phyloP scores from a whole-genome alignment of 2,329 filamentous ascomycete species.

The Pseudopithomyces maydicus region DNA sequence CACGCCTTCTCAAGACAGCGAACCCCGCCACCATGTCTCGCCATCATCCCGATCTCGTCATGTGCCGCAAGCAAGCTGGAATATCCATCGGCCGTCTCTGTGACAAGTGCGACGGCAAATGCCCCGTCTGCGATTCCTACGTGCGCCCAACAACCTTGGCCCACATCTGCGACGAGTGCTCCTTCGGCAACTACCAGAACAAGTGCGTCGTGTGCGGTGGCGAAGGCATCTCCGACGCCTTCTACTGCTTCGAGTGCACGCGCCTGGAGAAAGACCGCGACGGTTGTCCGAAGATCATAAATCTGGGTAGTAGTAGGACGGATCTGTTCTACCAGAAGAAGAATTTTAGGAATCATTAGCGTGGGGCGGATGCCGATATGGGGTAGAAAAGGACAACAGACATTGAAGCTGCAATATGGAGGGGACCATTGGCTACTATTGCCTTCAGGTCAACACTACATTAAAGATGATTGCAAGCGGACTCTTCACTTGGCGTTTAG shows the following conservation, averaged over 20 bases:
- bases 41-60: slow-evolving; percentile 84
- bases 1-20: background rate
- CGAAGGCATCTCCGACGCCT: slow-evolving; percentile 96
- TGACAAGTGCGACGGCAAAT: slow-evolving; percentile 99
- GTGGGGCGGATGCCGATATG: background rate
- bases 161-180: slow-evolving; percentile 98
- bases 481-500: background rate
- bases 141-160: slow-evolving; percentile 96
- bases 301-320: slow-evolving; percentile 91
- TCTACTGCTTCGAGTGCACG: slow-evolving; percentile 99
- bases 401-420: background rate
- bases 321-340: slow-evolving; percentile 85
- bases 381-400: background rate
- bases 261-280: slow-evolving; percentile 95
- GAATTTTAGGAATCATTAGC: slow-evolving; percentile 65
- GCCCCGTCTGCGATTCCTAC: slow-evolving; percentile 98
- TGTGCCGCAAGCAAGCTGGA: slow-evolving; percentile 98
- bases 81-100: slow-evolving; percentile 98
- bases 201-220: slow-evolving; percentile 99
- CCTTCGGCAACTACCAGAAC: slow-evolving; percentile 99
- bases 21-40: slow-evolving; percentile 71
- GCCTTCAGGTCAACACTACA: background rate
- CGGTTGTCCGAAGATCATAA: slow-evolving; percentile 99
- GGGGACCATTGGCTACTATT: background rate
- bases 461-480: background rate